A percentile compares a stretch with the other conserved stretches of the same genome.
Conservation (phyloP, 345 rosid species). For the Litchi chinensis region DNA sequence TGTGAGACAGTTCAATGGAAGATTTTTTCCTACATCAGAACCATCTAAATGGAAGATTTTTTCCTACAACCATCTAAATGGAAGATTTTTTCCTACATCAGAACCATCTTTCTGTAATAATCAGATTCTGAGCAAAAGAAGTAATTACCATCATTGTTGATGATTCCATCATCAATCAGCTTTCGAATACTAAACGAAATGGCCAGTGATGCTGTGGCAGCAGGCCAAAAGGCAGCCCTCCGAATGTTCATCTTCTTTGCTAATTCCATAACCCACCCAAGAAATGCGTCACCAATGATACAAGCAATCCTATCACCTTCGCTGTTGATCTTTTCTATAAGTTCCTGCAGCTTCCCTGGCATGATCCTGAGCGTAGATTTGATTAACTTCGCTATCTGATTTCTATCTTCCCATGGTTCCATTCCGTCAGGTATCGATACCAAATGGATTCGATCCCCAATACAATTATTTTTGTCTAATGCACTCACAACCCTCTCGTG, state of each 20-base stretch:
- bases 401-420: slow-evolving; percentile 15
- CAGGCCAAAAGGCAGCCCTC: slow-evolving; percentile 13
- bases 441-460: not conserved
- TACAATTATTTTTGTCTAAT: not conserved
- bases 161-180: slow-evolving; percentile 14
- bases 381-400: not conserved
- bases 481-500: slow-evolving; percentile 8
- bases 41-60: too few relatives aligned
- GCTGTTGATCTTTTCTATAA: slow-evolving; percentile 5
- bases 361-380: not conserved
- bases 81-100: too few relatives aligned
- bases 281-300: slow-evolving; percentile 9
- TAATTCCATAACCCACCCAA: slow-evolving; percentile 12
- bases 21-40: too few relatives aligned
- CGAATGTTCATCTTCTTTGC: slow-evolving; percentile 20
- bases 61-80: too few relatives aligned
- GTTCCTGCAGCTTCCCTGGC: slow-evolving; percentile 18
- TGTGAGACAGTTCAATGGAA: too few relatives aligned
- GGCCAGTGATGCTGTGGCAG: not conserved
- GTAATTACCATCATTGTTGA: slow-evolving; percentile 13
- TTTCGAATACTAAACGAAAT: not conserved
- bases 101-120: too few relatives aligned
- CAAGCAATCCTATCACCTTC: slow-evolving; percentile 11
- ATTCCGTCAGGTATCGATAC: slow-evolving; percentile 24
- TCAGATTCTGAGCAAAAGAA: too few relatives aligned